These are phyloP conservation scores for Euphorbia peplus DNA, from an alignment of 345 rosid genomes.

Conservation along the genomic window DNA sequence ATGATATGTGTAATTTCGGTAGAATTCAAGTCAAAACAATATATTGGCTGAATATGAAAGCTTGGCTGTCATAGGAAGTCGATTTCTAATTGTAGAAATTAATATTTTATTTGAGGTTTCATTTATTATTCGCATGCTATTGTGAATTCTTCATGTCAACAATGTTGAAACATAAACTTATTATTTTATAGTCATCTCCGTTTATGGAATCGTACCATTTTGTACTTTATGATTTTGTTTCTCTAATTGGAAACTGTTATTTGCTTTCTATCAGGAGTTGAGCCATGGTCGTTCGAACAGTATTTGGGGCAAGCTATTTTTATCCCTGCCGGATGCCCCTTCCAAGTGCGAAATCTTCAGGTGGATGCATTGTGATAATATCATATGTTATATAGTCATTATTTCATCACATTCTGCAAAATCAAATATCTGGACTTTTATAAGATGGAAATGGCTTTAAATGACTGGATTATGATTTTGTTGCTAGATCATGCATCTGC, in stretches of 20 bases:
- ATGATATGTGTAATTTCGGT: not conserved
- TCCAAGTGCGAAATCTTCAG: conserved; percentile 76
- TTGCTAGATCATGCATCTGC: not conserved
- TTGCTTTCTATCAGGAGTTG: conserved; percentile 57
- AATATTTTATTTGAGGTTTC: not conserved
- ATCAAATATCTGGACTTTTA: not conserved
- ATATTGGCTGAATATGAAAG: not conserved
- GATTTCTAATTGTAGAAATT: not conserved
- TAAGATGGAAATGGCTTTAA: not conserved
- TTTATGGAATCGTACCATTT: not conserved
- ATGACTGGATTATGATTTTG: conserved; percentile 1
- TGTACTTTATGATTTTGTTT: not conserved
- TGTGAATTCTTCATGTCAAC: conserved; percentile 3
- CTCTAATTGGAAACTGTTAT: not conserved
- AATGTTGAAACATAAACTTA: not conserved
- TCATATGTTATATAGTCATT: not conserved
- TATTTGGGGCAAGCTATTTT: conserved; percentile 78
- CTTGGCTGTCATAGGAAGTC: not conserved
- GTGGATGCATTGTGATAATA: conserved; percentile 33
- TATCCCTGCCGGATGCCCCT: conserved; percentile 95
- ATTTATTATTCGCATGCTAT: not conserved
- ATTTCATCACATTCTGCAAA: conserved; percentile 2
- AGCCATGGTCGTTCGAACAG: conserved; percentile 91
- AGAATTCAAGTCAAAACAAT: conserved; percentile 1
- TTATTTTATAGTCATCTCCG: not conserved